Conservation (phyloP, 2,329 filamentous ascomycete genomes). For the Microsporum canis region DNA sequence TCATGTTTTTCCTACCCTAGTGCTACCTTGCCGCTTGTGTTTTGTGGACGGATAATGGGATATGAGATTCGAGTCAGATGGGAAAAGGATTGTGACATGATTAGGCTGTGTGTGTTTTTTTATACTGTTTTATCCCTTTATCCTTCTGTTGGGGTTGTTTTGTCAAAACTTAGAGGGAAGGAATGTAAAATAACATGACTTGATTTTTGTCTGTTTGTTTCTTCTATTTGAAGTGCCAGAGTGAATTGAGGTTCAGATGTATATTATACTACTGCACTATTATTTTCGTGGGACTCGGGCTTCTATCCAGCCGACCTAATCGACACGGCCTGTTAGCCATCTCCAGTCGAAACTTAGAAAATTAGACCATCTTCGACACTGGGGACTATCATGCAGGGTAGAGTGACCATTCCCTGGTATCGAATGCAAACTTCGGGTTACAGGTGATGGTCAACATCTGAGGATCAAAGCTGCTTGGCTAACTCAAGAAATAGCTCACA, state of each 20-base stretch:
- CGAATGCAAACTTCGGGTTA: neutral
- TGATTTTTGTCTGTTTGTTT: neutral
- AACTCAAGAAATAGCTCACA: too few species aligned
- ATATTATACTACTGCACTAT: neutral
- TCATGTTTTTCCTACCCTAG: neutral
- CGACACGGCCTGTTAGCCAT: too few species aligned
- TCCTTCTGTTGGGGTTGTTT: neutral
- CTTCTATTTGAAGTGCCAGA: neutral
- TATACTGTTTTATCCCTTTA: neutral
- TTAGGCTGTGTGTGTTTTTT: neutral
- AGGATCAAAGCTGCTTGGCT: too few species aligned
- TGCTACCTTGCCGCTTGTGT: neutral
- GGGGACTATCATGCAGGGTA: too few species aligned
- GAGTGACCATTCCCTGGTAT: too few species aligned
- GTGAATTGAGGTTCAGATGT: neutral
- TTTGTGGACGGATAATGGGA: neutral
- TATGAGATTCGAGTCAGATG: neutral
- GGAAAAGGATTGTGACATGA: neutral
- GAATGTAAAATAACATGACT: slow-evolving; percentile 4
- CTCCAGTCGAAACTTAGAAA: too few species aligned
- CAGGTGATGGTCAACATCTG: neutral
- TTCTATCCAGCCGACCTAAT: too few species aligned
- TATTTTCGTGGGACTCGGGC: too few species aligned
- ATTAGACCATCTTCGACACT: too few species aligned
- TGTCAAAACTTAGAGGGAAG: slow-evolving; percentile 3